Evolutionary conservation across 1,284 basidiomycete genomes (phyloP), one percentile per base, ranked within the genome.

Genomic region (Sparassis latifolia): DNA sequence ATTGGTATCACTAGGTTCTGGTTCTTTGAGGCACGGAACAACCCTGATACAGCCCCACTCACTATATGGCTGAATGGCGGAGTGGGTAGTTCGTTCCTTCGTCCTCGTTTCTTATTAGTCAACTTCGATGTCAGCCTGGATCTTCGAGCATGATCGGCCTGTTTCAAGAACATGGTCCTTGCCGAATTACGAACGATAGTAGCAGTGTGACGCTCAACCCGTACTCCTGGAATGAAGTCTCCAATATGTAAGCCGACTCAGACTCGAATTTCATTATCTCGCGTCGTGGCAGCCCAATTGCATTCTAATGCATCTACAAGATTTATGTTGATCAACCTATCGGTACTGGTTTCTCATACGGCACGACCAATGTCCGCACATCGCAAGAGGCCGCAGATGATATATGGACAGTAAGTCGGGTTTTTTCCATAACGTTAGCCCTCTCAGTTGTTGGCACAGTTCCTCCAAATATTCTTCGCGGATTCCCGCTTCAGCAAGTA

Each of bases 121-220:
- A 5, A 53, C 33, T 41, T 32, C 33, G 4, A 12, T 27, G 47
- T 52, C 71, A 72, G 75, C 81, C 84, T 6, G 84, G 83, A 53
- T 79, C 76, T 55, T 84, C 79, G 3, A 80, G 77, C 49, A 83
- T 84, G 78, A 76, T 84, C 41, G 84, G 84, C 10, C 69, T 86
- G 12, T 75, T 86, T 59, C 82, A 85, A 56, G 84, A 83, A 59
- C 68, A 76, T 44, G 80, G 81, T 0, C 80, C 84, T 3, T 86
- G 84, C 62, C 72, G 76, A 12, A 79, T 84, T 51, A 78, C 71
- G 35, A 80, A 80, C 51, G 78, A 83, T 52, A 78, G 74, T 51
- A 70, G 65, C 1, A 66, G 72, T 32, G 76, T 81, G 27, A 69
- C 69, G 9, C 62, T 74, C 51, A 86, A 87, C 58, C 78, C 78